Evolutionary conservation across 1,284 basidiomycete species (phyloP), one percentile per base, ranked within the genome.

Genomic region (Agroathelia rolfsii): DNA sequence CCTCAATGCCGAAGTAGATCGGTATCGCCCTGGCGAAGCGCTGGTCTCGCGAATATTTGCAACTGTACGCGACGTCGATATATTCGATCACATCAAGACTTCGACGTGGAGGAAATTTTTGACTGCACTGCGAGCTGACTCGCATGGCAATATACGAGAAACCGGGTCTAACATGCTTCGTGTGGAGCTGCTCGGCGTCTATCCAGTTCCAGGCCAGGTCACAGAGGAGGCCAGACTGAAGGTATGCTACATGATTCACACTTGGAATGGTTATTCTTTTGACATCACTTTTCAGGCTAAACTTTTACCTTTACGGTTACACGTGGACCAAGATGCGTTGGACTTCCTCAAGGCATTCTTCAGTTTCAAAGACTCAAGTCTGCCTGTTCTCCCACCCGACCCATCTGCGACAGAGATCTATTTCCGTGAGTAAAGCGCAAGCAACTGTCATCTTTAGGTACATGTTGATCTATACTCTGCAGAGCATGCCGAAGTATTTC

Each of bases 71-170:
- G 72, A 87, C 44, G 48, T 89, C 28, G 89, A 95, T 55, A 95
- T 98, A 41, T 62, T 97, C 34, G 94, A 98, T 58, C 92, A 96
- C 51, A 89, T 98, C 66, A 92, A 89, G 63, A 93, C 93, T 0
- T 96, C 93, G 7, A 97, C 94, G 0, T 98, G 95, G 95, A 84
- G 81, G 55, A 96, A 92, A 50, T 98, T 98, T 54, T 61, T 98
- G 38, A 94, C 90, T 1, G 76, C 78, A 37, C 67, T 93, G 51
- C 72, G 79, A 30, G 69, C 80, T 1, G 87, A 90, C 55, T 78
- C 84, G 8, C 69, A 74, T 32, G 89, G 92, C 0, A 86, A 92
- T 46, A 63, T 88, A 5, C 72, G 89, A 19, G 87, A 95, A 58
- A 88, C 83, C 3, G 87, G 76, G 33, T 89, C 90, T 8, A 77